Evolutionary conservation across 163 green algal species (phyloP), one percentile per base, ranked within the genome.

Genomic region (Chlorella variabilis): DNA sequence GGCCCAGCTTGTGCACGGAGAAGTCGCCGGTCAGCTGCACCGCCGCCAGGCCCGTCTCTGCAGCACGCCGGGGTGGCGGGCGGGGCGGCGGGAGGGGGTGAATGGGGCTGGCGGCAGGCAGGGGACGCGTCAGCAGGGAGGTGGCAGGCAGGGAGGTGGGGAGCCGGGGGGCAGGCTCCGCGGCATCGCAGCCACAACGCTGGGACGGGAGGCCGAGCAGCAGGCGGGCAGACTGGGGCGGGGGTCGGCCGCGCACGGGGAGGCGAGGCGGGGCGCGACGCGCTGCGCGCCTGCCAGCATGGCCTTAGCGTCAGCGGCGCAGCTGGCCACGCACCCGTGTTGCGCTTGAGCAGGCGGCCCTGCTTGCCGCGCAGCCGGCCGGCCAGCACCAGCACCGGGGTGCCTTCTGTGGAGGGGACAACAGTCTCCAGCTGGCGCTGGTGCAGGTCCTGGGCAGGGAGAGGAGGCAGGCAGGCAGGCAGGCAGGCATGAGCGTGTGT

Each of bases 391-490:
- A 94, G 69, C 41, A 96, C 75, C 2, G 77, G 69, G 1, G 84
- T 66, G 27, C 96, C 94, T 38, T 91, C 82, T 5, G 83, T 77
- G 36, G 93, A 93, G 13, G 96, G 96, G 17, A 99, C 86, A 20
- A 96, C 93, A 7, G 96, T 99, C 88, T 99, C 96, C 48, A 99
- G 83, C 74, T 89, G 78, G 0, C 77, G 68, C 85, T 99, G 90
- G 2, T 75, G 69, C 65, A 98, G 69, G 75, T 92, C 69, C 41
- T 85, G 66, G n/a, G n/a, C 38, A 70, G 31, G 51, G 4, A 45
- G 71, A 36, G 41, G 48, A 31, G 3, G 41, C n/a, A 67, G 59
- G 54, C 11, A 54, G 25, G 54, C 23, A 62, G 54, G 54, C 20
- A n/a, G n/a, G n/a, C n/a, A n/a, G n/a, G n/a, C n/a, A n/a, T n/a